phyloP scores from a whole-genome alignment of 352 stramenopile genomes.

The Globisporangium spiculum region DNA sequence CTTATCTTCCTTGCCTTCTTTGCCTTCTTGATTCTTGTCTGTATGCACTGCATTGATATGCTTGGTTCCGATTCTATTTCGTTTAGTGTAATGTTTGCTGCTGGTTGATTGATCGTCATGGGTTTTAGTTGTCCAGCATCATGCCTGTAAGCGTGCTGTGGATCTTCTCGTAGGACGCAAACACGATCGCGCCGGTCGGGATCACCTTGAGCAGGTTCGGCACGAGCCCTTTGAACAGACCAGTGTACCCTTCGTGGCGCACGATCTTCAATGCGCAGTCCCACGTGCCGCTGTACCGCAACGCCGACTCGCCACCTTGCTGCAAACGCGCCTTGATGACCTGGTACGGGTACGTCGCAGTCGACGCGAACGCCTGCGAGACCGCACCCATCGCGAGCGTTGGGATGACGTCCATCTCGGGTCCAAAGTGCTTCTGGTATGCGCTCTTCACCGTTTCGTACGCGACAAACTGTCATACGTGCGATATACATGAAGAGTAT shows the following conservation, averaged over 20 bases:
- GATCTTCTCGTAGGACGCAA: constrained; percentile 85
- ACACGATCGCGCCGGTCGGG: constrained; percentile 95
- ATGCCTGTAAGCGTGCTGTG: constrained; percentile 47
- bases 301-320: constrained; percentile 74
- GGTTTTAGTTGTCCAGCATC: constrained; percentile 41
- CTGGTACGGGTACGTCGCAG: constrained; percentile 94
- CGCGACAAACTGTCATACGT: constrained; percentile 53
- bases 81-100: not conserved
- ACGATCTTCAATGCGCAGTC: constrained; percentile 90
- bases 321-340: constrained; percentile 96
- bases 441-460: constrained; percentile 72
- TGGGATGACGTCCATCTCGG: constrained; percentile 66
- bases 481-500: not conserved
- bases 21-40: constrained; percentile 3
- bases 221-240: constrained; percentile 95
- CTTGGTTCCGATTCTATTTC: constrained; percentile 17
- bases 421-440: constrained; percentile 59
- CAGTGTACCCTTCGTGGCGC: constrained; percentile 86
- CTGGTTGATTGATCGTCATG: not conserved
- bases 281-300: constrained; percentile 90
- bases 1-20: constrained; percentile 25
- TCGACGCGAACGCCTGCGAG: constrained; percentile 81
- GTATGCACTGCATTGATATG: not conserved
- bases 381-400: constrained; percentile 77
- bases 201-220: constrained; percentile 96